A percentile compares a stretch with the other conserved stretches of the same genome.
phyloP scores from a whole-genome alignment of 495 filamentous ascomycete species.

The Penicillium salamii region DNA sequence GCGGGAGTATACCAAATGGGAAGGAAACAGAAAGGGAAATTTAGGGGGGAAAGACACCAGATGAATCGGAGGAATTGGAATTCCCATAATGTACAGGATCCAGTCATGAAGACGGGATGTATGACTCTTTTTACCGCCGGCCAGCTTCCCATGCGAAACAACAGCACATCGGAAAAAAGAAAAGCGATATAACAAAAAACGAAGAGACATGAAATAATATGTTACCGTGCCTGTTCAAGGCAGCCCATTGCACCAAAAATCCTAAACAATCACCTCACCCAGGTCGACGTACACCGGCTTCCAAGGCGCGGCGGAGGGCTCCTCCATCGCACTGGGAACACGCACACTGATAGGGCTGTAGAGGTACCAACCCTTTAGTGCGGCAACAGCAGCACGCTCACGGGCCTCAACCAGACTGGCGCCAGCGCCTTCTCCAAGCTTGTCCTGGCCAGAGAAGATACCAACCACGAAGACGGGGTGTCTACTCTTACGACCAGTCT shows the following conservation, averaged over 20 bases:
- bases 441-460: constrained; percentile 82
- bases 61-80: constrained; percentile 35
- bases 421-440: constrained; percentile 82
- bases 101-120: constrained; percentile 29
- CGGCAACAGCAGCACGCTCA: constrained; percentile 71
- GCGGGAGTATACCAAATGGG: constrained; percentile 8
- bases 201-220: constrained; percentile 27
- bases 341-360: constrained; percentile 74
- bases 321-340: constrained; percentile 80
- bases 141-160: constrained; percentile 29
- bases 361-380: constrained; percentile 92
- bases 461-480: constrained; percentile 93
- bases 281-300: constrained; percentile 82
- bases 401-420: constrained; percentile 73
- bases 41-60: constrained; percentile 32
- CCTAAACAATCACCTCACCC: constrained; percentile 81
- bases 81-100: constrained; percentile 47
- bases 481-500: constrained; percentile 80
- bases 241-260: constrained; percentile 7
- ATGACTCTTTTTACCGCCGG: constrained; percentile 22
- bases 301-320: constrained; percentile 61
- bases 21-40: constrained; percentile 17
- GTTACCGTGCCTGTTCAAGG: constrained; percentile 17
- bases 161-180: constrained; percentile 24
- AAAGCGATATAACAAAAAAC: constrained; percentile 21